Percentiles rank a stretch among this genome's conserved stretches.
These are phyloP conservation scores for Podila horticola DNA, from an alignment of 192 early-diverging fungal genomes.

Conservation along the genomic window DNA sequence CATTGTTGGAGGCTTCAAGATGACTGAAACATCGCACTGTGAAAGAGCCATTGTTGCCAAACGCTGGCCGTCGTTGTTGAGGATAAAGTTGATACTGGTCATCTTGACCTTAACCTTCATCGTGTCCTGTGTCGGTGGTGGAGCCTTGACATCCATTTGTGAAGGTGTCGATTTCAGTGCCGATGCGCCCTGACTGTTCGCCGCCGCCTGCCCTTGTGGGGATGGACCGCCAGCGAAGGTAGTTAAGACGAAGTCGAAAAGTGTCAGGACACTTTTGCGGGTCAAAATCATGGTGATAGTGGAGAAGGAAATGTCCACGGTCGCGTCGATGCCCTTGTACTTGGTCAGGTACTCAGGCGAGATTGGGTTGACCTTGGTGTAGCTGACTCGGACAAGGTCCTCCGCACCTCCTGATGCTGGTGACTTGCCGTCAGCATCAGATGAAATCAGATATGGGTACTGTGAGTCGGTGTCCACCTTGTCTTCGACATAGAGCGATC, in stretches of 20 bases:
- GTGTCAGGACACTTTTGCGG: conserved; percentile 81
- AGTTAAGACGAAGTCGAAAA: conserved; percentile 86
- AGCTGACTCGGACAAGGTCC: conserved; percentile 77
- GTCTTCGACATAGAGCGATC: conserved; percentile 85
- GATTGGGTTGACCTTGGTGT: conserved; percentile 73
- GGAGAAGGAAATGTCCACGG: conserved; percentile 81
- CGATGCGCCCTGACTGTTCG: no score
- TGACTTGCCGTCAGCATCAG: conserved; percentile 50
- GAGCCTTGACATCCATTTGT: conserved; percentile 11
- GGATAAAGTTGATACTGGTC: conserved; percentile 82
- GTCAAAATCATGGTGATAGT: conserved; percentile 86
- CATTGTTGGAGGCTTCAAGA: conserved; percentile 67
- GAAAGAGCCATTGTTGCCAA: conserved; percentile 81
- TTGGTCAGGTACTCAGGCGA: conserved; percentile 78
- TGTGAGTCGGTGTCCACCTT: conserved; percentile 57
- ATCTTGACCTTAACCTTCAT: conserved; percentile 81
- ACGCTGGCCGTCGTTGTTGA: conserved; percentile 82
- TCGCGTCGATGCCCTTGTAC: conserved; percentile 84
- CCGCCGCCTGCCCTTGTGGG: neutral
- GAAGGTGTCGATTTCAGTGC: neutral
- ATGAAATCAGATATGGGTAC: conserved; percentile 71
- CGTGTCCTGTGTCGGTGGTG: conserved; percentile 50
- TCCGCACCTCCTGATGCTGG: conserved; percentile 56
- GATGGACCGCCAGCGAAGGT: conserved; percentile 65
- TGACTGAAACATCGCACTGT: conserved; percentile 73